Evolutionary conservation across 768 basidiomycete species (phyloP).

Genomic region (Suillus placidus): DNA sequence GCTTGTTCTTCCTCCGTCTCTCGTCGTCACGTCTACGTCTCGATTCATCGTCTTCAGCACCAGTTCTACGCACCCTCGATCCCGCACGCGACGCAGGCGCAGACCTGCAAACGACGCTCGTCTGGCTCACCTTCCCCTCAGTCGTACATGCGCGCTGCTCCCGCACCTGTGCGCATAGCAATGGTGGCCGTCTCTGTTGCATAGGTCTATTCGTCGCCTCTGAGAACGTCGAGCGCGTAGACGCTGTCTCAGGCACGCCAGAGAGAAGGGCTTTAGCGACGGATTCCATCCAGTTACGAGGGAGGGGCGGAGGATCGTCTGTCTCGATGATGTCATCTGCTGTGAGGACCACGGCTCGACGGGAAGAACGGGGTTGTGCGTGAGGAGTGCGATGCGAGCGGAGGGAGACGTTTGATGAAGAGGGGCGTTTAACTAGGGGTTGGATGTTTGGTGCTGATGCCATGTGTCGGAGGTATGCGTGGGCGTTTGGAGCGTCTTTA

Average conservation of each 20-base stretch:
- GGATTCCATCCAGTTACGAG: slow-evolving; percentile 69
- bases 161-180: slow-evolving; percentile 37
- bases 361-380: slow-evolving; percentile 23
- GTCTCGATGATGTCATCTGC: slow-evolving; percentile 31
- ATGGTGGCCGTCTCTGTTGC: slow-evolving; percentile 32
- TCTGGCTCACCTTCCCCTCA: slow-evolving; percentile 46
- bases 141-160: slow-evolving; percentile 30
- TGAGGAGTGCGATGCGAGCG: slow-evolving; percentile 42
- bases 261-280: slow-evolving; percentile 69
- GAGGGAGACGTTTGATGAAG: slow-evolving; percentile 33
- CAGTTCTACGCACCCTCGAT: slow-evolving; percentile 41
- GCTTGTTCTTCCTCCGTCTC: slow-evolving; percentile 27
- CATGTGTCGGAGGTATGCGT: slow-evolving; percentile 75
- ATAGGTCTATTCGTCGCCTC: slow-evolving; percentile 29
- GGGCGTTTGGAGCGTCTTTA: slow-evolving; percentile 49
- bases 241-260: slow-evolving; percentile 36
- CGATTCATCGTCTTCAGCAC: slow-evolving; percentile 24
- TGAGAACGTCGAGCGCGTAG: slow-evolving; percentile 24
- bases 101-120: slow-evolving; percentile 67
- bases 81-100: slow-evolving; percentile 66
- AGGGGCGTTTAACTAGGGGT: slow-evolving; percentile 35
- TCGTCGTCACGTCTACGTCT: slow-evolving; percentile 21
- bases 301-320: slow-evolving; percentile 52
- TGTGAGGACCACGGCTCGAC: slow-evolving; percentile 36
- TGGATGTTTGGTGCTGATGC: slow-evolving; percentile 57